These are phyloP conservation scores for Trametes versicolor DNA, from an alignment of 1,284 basidiomycete genomes.

Conservation along the genomic window DNA sequence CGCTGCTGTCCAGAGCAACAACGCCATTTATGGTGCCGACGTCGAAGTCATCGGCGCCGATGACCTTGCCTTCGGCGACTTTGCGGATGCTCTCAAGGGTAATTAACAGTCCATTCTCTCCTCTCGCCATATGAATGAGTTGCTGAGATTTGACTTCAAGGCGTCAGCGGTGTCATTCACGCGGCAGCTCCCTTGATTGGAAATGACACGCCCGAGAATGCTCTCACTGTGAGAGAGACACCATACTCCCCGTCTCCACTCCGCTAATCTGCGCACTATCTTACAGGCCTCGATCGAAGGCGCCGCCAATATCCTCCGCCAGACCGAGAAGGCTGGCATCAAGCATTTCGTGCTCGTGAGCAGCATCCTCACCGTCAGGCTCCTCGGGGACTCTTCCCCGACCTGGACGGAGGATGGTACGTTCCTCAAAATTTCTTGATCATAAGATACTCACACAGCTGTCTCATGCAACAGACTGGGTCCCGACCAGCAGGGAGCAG, in stretches of 20 bases:
- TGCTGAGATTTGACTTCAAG: slow-evolving; percentile 15
- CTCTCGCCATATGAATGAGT: not conserved
- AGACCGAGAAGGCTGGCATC: slow-evolving; percentile 42
- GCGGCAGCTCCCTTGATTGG: slow-evolving; percentile 34
- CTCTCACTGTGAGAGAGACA: slow-evolving; percentile 20
- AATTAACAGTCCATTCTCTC: not conserved
- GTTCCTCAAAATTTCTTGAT: not conserved
- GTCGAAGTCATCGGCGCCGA: slow-evolving; percentile 37
- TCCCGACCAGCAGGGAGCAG: slow-evolving; percentile 29
- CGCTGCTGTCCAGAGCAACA: slow-evolving; percentile 22
- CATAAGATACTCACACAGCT: no score
- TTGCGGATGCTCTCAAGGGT: slow-evolving; percentile 41
- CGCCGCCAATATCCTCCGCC: slow-evolving; percentile 42
- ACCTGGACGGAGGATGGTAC: slow-evolving; percentile 21
- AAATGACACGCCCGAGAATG: slow-evolving; percentile 26
- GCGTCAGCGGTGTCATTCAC: slow-evolving; percentile 39
- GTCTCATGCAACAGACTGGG: slow-evolving; percentile 31
- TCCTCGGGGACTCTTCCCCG: not conserved
- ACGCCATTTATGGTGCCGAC: slow-evolving; percentile 27
- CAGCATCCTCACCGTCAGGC: slow-evolving; percentile 30
- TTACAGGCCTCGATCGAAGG: slow-evolving; percentile 41
- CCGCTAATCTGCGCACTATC: not conserved
- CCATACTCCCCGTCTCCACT: no score
- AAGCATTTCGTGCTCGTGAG: slow-evolving; percentile 41
- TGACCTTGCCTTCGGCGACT: slow-evolving; percentile 38